Base-by-base conservation (phyloP, 768 basidiomycete species). In the Candolleomyces efflorescens region DNA sequence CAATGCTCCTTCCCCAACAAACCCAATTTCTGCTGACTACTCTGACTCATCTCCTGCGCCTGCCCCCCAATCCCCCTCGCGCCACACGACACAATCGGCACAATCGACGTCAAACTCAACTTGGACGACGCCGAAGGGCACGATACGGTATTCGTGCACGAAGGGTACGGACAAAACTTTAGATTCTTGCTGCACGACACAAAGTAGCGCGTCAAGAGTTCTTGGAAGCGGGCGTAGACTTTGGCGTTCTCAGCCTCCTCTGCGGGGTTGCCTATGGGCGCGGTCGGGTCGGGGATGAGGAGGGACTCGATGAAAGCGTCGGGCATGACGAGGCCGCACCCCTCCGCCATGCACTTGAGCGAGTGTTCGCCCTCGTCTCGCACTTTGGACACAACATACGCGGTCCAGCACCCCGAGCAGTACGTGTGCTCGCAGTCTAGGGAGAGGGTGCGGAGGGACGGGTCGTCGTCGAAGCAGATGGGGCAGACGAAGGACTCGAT, bases 121-220 rank as follows among this genome's bases (percentile, higher is more conserved):
- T 88, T 89, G 46, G 85, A 81, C 1, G 93, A 82, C 0, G 91
- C 92, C n/a, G 87, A 70, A 9, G 86, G 81, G 73, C 95, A 98
- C 41, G 90, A 88, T 47, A 98, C 87, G n/a, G 95, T 94, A 70
- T 92, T 87, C 39, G 93, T 89, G 79, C 97, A 99, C 39, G 86
- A 84, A 0, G 96, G 95, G 64, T 92, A 94, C 3, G 97, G 97
- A 69, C 97, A 99, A 78, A 91, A 99, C 71, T 92, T 89, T 67
- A 98, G 81, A 55, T 82, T 84, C 27, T 84, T 74, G 71, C 87
- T 88, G 67, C 90, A 91, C 18, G 82, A 83, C 17, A 99, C 97
- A 71, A 90, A 98, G 72, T 96, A 85, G 54, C 94, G 87, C 51
- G 92, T 85, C 51, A 96, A 78, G 32, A 99, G 83, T 66, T 93